A percentile compares a stretch with the other conserved stretches of the same genome.
Evolutionary conservation across 331 rosid species (phyloP).

Genomic region (Saraca asoca): DNA sequence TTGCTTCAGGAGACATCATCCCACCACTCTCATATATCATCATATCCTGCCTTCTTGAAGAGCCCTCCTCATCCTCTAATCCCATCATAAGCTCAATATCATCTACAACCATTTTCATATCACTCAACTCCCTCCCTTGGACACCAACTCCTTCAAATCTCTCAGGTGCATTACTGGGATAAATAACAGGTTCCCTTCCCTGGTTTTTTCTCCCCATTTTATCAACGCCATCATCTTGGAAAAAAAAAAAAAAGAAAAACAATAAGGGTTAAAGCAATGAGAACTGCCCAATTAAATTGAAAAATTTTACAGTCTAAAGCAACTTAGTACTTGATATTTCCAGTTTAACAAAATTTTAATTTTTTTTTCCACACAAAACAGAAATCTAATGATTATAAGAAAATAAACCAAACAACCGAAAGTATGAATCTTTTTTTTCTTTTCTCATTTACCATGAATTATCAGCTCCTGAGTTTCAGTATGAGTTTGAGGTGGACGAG

Average conservation of each 20-base stretch:
- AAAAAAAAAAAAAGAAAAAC: background rate
- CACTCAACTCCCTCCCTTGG: conserved; percentile 21
- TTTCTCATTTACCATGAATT: conserved; percentile 30
- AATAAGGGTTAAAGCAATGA: background rate
- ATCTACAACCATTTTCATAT: conserved; percentile 32
- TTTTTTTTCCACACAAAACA: background rate
- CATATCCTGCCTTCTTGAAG: conserved; percentile 11
- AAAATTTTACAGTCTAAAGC: conserved; percentile 7
- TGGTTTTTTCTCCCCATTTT: conserved; percentile 29
- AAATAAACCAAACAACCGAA: no score
- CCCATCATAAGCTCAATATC: conserved; percentile 43
- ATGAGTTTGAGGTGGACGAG: background rate
- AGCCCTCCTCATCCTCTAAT: conserved; percentile 40
- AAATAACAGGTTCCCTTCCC: conserved; percentile 28
- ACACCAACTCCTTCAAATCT: conserved; percentile 36
- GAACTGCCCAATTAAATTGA: conserved; percentile 16
- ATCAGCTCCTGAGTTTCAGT: conserved; percentile 25
- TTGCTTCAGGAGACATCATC: conserved; percentile 29
- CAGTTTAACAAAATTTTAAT: background rate
- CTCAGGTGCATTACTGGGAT: conserved; percentile 35
- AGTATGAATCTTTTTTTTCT: background rate
- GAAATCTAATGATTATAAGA: background rate
- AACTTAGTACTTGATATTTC: background rate
- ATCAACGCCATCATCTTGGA: conserved; percentile 41
- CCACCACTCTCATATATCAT: conserved; percentile 13